phyloP scores from a whole-genome alignment of 805 yeast species.

The Maudiozyma barnettii region DNA sequence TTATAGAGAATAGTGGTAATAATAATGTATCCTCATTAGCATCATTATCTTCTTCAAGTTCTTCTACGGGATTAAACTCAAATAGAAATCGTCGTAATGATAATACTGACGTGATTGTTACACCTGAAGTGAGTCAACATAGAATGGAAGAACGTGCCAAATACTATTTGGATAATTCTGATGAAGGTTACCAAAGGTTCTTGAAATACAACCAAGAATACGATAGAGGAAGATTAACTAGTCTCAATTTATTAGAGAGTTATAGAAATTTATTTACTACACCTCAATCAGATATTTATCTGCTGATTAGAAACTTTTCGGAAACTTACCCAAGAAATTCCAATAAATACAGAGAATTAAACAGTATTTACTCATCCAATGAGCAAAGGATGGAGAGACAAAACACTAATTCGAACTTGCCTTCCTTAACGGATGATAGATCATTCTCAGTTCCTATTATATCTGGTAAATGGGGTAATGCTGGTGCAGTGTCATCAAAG shows the following conservation, averaged over 20 bases:
- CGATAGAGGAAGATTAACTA: constrained; percentile 37
- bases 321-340: constrained; percentile 46
- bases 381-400: constrained; percentile 18
- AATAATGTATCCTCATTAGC: neutral
- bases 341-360: constrained; percentile 34
- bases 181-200: constrained; percentile 30
- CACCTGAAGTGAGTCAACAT: constrained; percentile 40
- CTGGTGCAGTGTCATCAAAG: constrained; percentile 3
- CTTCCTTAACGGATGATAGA: constrained; percentile 16
- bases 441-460: constrained; percentile 11
- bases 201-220: constrained; percentile 41
- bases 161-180: constrained; percentile 57
- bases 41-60: constrained; percentile 2
- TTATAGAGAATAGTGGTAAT: constrained; percentile 12
- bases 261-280: constrained; percentile 43
- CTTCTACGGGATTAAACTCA: neutral
- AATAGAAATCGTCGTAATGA: neutral
- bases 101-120: constrained; percentile 10
- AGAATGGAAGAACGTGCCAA: constrained; percentile 80
- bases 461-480: constrained; percentile 26
- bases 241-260: constrained; percentile 36
- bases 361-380: constrained; percentile 22
- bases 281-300: constrained; percentile 39
- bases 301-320: constrained; percentile 51
- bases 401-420: constrained; percentile 12